Evolutionary conservation across 129 eudicot species (phyloP).

Genomic region (Saussurea involucrata): DNA sequence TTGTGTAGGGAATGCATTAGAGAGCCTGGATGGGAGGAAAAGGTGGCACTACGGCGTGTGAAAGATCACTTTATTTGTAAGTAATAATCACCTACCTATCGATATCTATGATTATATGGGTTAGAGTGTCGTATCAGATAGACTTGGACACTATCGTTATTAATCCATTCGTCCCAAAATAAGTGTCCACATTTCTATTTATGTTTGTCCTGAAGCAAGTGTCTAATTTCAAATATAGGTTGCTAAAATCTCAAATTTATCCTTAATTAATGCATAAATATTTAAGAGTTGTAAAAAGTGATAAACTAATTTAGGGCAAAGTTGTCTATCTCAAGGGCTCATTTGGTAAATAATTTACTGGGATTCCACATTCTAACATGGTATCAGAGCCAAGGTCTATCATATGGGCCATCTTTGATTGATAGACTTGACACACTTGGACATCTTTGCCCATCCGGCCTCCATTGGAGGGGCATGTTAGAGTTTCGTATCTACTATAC

Average conservation of each 20-base stretch:
- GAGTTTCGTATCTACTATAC: not conserved
- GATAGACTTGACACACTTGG: too few species aligned
- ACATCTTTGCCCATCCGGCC: too few species aligned
- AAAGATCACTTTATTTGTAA: slow-evolving; percentile 93
- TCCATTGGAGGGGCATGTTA: not conserved
- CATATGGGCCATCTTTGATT: too few species aligned
- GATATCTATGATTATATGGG: not conserved
- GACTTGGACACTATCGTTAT: not conserved
- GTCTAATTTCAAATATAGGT: not conserved
- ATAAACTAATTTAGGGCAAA: not conserved
- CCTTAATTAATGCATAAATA: not conserved
- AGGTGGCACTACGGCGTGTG: slow-evolving; percentile 68
- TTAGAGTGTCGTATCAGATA: not conserved
- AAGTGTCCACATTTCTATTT: too few species aligned
- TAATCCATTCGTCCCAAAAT: not conserved
- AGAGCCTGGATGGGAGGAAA: slow-evolving; percentile 71
- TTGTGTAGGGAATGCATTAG: slow-evolving; percentile 86
- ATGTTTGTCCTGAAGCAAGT: too few species aligned
- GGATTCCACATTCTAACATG: not conserved
- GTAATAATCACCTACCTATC: slow-evolving; percentile 18
- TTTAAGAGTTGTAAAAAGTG: not conserved
- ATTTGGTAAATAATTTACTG: not conserved
- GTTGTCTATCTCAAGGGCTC: not conserved
- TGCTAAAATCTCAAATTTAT: not conserved
- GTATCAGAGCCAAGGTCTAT: not conserved